These are phyloP conservation scores for Saccharomycopsis fodiens DNA, from an alignment of 805 yeast genomes.

Conservation along the genomic window DNA sequence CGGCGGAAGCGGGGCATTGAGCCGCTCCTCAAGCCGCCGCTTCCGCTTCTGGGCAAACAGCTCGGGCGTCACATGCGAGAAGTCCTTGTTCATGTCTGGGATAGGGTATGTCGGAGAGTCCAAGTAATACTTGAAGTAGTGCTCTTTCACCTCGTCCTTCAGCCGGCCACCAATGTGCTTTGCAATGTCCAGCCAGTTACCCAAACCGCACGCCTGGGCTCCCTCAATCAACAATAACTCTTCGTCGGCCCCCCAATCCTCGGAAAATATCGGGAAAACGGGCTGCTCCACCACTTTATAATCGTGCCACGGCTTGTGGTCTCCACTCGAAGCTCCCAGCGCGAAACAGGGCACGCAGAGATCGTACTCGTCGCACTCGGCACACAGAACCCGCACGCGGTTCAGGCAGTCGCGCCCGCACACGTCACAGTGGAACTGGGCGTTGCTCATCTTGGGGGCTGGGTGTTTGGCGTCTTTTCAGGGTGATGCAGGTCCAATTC, in stretches of 20 bases:
- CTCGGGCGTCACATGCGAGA: conserved; percentile 51
- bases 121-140: conserved; percentile 67
- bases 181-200: conserved; percentile 97
- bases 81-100: conserved; percentile 75
- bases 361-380: conserved; percentile 88
- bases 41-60: conserved; percentile 65
- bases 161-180: conserved; percentile 91
- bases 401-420: conserved; percentile 96
- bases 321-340: conserved; percentile 68
- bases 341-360: conserved; percentile 98
- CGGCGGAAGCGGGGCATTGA: conserved; percentile 65
- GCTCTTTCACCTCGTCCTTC: conserved; percentile 85
- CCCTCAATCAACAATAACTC: conserved; percentile 85
- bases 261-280: conserved; percentile 83
- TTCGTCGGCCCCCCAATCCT: conserved; percentile 98
- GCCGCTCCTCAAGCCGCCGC: conserved; percentile 62
- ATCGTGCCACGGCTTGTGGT: conserved; percentile 91
- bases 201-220: conserved; percentile 83
- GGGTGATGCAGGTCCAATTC: no score
- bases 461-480: no score
- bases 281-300: conserved; percentile 90
- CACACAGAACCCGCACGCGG: conserved; percentile 85
- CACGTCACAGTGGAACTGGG: conserved; percentile 83
- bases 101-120: conserved; percentile 72
- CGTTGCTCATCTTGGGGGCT: conserved; percentile 22